Conservation (phyloP, 2,329 filamentous ascomycete genomes). For the Trematosphaeria pertusa region DNA sequence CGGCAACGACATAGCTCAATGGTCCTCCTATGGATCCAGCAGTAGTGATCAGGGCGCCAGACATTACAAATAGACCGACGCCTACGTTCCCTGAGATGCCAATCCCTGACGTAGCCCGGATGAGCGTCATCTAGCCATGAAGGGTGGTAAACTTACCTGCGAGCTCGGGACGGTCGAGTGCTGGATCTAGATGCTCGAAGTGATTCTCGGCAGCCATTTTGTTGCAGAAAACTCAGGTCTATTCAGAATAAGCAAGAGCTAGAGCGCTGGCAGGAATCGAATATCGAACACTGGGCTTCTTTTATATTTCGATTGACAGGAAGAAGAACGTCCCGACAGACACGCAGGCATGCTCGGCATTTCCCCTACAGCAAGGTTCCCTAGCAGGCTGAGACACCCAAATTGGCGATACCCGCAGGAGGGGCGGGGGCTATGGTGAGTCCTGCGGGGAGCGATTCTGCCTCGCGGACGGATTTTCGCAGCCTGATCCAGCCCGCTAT, state of each 20-base stretch:
- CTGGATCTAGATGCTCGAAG: constrained; percentile 28
- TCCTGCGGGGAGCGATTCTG: too few species aligned
- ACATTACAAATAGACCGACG: constrained; percentile 27
- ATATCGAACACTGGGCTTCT: constrained; percentile 4
- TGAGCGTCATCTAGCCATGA: not conserved
- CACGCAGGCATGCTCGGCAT: too few species aligned
- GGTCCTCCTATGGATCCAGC: constrained; percentile 29
- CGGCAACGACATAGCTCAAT: constrained; percentile 29
- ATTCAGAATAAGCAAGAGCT: too few species aligned
- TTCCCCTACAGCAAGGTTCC: too few species aligned
- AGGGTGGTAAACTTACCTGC: constrained; percentile 16
- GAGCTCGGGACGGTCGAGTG: constrained; percentile 27
- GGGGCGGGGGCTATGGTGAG: too few species aligned
- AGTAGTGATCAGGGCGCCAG: constrained; percentile 23
- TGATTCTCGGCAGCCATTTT: constrained; percentile 13
- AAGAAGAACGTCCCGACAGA: too few species aligned
- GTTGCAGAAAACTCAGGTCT: too few species aligned
- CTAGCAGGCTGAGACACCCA: too few species aligned
- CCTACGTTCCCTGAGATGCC: constrained; percentile 32
- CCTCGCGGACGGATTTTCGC: too few species aligned
- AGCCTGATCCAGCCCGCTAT: too few species aligned
- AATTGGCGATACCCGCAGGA: too few species aligned
- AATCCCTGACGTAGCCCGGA: constrained; percentile 18
- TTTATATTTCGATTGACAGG: too few species aligned
- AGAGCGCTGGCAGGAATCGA: constrained; percentile 5